A percentile compares a stretch with the other conserved stretches of the same genome.
Conservation (phyloP, 2,329 filamentous ascomycete genomes). For the Neoarthrinium moseri region DNA sequence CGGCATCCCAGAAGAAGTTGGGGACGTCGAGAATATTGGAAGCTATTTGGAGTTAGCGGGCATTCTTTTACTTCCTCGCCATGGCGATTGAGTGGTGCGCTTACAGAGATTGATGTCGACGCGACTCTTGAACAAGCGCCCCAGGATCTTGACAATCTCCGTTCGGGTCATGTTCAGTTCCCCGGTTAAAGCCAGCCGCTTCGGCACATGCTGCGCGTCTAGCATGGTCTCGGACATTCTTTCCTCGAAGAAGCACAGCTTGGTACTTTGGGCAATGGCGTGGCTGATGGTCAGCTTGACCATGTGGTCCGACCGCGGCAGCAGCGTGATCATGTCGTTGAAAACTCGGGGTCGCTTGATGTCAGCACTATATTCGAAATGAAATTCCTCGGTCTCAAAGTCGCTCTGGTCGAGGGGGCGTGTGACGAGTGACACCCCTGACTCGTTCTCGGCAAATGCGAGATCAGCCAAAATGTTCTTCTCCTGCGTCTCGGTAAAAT, state of each 20-base stretch:
- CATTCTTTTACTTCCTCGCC: not conserved
- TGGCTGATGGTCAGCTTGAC: slow-evolving; percentile 98
- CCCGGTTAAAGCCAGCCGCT: slow-evolving; percentile 83
- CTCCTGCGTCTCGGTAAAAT: slow-evolving; percentile 93
- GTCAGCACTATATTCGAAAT: slow-evolving; percentile 91
- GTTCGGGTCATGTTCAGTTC: slow-evolving; percentile 86
- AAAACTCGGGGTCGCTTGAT: slow-evolving; percentile 89
- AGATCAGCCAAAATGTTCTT: slow-evolving; percentile 95
- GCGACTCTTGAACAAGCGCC: slow-evolving; percentile 85
- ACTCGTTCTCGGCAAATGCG: slow-evolving; percentile 76
- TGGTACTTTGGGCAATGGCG: slow-evolving; percentile 95
- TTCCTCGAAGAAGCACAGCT: slow-evolving; percentile 94
- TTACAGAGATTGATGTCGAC: slow-evolving; percentile 97
- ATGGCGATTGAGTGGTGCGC: too few relatives aligned
- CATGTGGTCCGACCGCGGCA: slow-evolving; percentile 92
- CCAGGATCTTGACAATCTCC: slow-evolving; percentile 90
- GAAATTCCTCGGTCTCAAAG: slow-evolving; percentile 97
- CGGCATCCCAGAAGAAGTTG: slow-evolving; percentile 98
- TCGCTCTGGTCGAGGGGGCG: slow-evolving; percentile 83
- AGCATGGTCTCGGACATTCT: slow-evolving; percentile 93
- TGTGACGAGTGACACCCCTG: slow-evolving; percentile 66
- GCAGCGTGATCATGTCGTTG: slow-evolving; percentile 98
- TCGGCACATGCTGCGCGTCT: slow-evolving; percentile 88
- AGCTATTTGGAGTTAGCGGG: slow-evolving; percentile 48
- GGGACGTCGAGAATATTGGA: slow-evolving; percentile 95